A percentile compares a stretch with the other conserved stretches of the same genome.
Evolutionary conservation across 2,329 filamentous ascomycete species (phyloP).

Genomic region (Xylaria sp.): DNA sequence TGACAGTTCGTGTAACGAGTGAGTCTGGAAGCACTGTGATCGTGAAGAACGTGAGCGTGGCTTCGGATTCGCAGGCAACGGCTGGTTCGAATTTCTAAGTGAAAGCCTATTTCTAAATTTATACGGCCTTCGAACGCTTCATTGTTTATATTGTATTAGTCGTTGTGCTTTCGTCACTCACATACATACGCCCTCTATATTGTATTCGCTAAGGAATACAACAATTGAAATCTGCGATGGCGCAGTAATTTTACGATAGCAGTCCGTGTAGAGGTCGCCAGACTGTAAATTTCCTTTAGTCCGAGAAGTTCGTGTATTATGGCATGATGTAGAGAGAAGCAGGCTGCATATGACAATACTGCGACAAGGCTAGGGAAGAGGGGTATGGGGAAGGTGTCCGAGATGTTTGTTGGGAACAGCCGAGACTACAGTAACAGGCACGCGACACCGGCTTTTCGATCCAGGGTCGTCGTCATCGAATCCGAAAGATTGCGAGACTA

Average conservation of each 20-base stretch:
- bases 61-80: conserved; percentile 30
- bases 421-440: too few species aligned
- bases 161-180: conserved; percentile 5
- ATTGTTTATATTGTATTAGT: conserved; percentile 19
- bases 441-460: background rate
- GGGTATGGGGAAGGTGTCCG: too few species aligned
- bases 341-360: background rate
- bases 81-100: conserved; percentile 33
- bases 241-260: background rate
- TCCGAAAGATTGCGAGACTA: background rate
- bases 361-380: too few species aligned
- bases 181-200: background rate
- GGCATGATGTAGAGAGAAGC: background rate
- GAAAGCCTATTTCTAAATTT: background rate
- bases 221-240: background rate
- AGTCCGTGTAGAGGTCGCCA: background rate
- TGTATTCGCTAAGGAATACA: background rate
- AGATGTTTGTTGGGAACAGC: too few species aligned
- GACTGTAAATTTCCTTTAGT: background rate
- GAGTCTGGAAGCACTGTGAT: conserved; percentile 55
- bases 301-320: background rate
- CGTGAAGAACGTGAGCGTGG: conserved; percentile 56
- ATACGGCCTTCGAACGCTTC: background rate
- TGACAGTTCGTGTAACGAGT: conserved; percentile 63
- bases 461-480: background rate